These are phyloP conservation scores for Lactarius evosmus DNA, from an alignment of 768 basidiomycete genomes.

Conservation along the genomic window DNA sequence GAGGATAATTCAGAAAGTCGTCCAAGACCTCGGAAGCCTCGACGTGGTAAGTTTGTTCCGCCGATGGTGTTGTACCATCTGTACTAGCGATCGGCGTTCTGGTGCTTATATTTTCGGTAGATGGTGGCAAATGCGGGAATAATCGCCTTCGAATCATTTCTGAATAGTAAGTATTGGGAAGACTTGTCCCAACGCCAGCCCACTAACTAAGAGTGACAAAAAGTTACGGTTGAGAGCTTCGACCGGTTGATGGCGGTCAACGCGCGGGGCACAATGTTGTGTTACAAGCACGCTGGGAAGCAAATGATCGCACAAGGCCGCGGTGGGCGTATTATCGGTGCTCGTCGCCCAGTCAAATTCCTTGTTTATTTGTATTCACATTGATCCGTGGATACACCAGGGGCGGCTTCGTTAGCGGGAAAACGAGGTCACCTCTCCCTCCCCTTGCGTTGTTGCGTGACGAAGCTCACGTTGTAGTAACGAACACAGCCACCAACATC, in stretches of 20 bases:
- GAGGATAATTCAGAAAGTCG: conserved; percentile 12
- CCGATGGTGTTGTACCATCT: no score
- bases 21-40: conserved; percentile 17
- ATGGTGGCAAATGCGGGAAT: conserved; percentile 28
- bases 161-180: conserved; percentile 7
- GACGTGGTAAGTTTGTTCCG: conserved; percentile 20
- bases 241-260: conserved; percentile 18
- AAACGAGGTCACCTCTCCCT: conserved; percentile 12
- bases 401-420: conserved; percentile 21
- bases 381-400: not conserved
- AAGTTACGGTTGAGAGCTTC: conserved; percentile 12
- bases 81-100: no score
- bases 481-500: not conserved
- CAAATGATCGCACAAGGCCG: conserved; percentile 28
- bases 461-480: not conserved
- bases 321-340: conserved; percentile 27
- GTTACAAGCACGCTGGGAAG: conserved; percentile 30
- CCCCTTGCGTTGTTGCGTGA: not conserved
- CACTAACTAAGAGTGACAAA: not conserved
- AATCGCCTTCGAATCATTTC: not conserved
- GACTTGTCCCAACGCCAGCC: not conserved
- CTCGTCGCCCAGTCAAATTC: not conserved
- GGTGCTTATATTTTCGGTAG: not conserved
- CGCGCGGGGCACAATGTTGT: conserved; percentile 26
- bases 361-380: not conserved